These are phyloP conservation scores for Articulospora tetracladia DNA, from an alignment of 495 filamentous ascomycete species.

Conservation along the genomic window DNA sequence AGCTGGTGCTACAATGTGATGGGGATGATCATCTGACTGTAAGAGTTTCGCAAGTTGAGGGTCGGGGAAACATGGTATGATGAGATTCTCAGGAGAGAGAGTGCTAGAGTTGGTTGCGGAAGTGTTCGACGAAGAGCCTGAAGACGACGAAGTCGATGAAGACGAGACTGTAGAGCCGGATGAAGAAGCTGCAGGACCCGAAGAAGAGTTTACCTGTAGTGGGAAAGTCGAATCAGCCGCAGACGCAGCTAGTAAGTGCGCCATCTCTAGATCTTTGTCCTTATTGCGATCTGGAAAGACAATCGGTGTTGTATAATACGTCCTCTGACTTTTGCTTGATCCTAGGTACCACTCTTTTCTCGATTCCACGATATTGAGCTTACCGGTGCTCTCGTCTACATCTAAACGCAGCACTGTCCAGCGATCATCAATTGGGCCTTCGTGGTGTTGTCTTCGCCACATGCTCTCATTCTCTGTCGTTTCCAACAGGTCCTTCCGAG, in stretches of 20 bases:
- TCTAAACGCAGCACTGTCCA: slow-evolving; percentile 68
- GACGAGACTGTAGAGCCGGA: background rate
- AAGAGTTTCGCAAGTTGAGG: slow-evolving; percentile 31
- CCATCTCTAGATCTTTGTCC: slow-evolving; percentile 5
- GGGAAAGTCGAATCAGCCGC: background rate
- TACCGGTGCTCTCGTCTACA: slow-evolving; percentile 56
- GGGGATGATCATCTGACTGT: slow-evolving; percentile 31
- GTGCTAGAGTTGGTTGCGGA: slow-evolving; percentile 3
- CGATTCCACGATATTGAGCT: slow-evolving; percentile 62
- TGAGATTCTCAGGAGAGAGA: background rate
- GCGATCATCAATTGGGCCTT: slow-evolving; percentile 74
- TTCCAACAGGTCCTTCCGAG: slow-evolving; percentile 29
- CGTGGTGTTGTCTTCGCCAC: slow-evolving; percentile 65
- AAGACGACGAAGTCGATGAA: background rate
- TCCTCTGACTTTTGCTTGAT: slow-evolving; percentile 57
- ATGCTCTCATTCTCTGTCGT: slow-evolving; percentile 37
- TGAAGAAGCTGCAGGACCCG: background rate
- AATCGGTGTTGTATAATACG: slow-evolving; percentile 63
- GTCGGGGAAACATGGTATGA: slow-evolving; percentile 24
- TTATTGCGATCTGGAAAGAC: slow-evolving; percentile 33
- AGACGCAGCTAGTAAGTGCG: background rate
- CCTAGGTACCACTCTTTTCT: slow-evolving; percentile 66
- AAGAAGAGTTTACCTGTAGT: background rate
- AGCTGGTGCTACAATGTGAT: slow-evolving; percentile 34
- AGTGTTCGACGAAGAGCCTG: background rate